These are phyloP conservation scores for Hippophae gyantsensis DNA, from an alignment of 306 rosid species.

Conservation along the genomic window DNA sequence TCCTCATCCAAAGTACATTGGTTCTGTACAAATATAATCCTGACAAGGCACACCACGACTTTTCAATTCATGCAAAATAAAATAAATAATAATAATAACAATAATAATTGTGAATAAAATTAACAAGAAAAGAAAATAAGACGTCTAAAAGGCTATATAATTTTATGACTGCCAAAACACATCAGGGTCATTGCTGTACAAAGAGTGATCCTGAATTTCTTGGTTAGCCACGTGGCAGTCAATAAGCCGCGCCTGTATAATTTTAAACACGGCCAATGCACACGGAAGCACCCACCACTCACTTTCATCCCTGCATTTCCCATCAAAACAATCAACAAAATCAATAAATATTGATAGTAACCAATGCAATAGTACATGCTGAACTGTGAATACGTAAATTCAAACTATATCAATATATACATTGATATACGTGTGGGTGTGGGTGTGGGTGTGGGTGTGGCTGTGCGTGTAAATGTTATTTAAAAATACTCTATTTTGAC, in stretches of 20 bases:
- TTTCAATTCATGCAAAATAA: slow-evolving; percentile 3
- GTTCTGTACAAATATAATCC: too few species aligned
- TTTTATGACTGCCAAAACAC: slow-evolving; percentile 74
- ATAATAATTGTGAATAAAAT: slow-evolving; percentile 1
- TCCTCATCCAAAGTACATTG: too few species aligned
- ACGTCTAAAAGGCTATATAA: slow-evolving; percentile 4
- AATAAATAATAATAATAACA: not conserved
- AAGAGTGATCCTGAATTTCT: slow-evolving; percentile 81
- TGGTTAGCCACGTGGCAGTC: slow-evolving; percentile 85
- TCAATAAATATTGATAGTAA: not conserved
- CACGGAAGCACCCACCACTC: slow-evolving; percentile 99
- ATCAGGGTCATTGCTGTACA: slow-evolving; percentile 70
- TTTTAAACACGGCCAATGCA: slow-evolving; percentile 63
- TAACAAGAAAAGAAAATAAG: slow-evolving; percentile 3
- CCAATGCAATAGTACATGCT: too few species aligned
- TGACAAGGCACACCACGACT: not conserved
- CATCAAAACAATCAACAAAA: slow-evolving; percentile 4
- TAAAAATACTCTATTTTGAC: too few species aligned
- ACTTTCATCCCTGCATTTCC: slow-evolving; percentile 80
- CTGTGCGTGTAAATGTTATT: too few species aligned
- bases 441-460: too few species aligned
- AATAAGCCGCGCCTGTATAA: slow-evolving; percentile 74
- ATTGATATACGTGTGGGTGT: too few species aligned
- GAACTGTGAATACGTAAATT: too few species aligned
- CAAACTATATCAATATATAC: too few species aligned